These are phyloP conservation scores for Westerdykella sp. DNA, from an alignment of 2,329 filamentous ascomycete species.

Conservation along the genomic window DNA sequence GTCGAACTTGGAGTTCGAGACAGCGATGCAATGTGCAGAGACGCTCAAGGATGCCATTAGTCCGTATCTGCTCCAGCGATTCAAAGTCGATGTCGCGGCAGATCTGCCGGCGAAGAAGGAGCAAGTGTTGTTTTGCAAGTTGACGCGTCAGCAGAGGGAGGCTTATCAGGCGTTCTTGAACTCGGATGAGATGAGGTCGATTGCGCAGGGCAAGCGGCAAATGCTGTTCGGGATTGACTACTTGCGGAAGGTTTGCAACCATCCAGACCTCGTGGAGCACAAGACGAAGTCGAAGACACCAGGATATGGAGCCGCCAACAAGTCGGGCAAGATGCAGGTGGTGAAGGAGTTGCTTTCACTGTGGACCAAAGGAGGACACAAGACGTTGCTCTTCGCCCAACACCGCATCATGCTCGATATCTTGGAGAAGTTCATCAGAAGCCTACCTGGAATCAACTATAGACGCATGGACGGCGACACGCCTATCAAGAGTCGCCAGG, in stretches of 20 bases:
- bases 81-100: conserved; percentile 89
- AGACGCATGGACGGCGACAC: conserved; percentile 92
- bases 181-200: conserved; percentile 80
- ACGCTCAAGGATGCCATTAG: conserved; percentile 90
- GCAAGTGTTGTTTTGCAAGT: conserved; percentile 90
- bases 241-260: conserved; percentile 93
- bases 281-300: conserved; percentile 52
- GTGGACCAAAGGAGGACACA: conserved; percentile 90
- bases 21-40: conserved; percentile 87
- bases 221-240: conserved; percentile 87
- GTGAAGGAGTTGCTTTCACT: conserved; percentile 79
- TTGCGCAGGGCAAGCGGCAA: conserved; percentile 67
- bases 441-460: conserved; percentile 65
- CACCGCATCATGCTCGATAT: conserved; percentile 95
- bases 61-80: conserved; percentile 83
- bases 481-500: conserved; percentile 79
- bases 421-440: conserved; percentile 70
- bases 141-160: conserved; percentile 71
- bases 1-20: conserved; percentile 88
- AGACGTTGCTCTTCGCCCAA: conserved; percentile 88
- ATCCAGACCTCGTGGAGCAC: conserved; percentile 79
- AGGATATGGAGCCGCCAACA: conserved; percentile 67
- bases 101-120: conserved; percentile 95
- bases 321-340: conserved; percentile 95
- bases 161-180: conserved; percentile 75